A percentile compares a stretch with the other conserved stretches of the same genome.
phyloP scores from a whole-genome alignment of 768 basidiomycete species.

The Termitomyces sp. region DNA sequence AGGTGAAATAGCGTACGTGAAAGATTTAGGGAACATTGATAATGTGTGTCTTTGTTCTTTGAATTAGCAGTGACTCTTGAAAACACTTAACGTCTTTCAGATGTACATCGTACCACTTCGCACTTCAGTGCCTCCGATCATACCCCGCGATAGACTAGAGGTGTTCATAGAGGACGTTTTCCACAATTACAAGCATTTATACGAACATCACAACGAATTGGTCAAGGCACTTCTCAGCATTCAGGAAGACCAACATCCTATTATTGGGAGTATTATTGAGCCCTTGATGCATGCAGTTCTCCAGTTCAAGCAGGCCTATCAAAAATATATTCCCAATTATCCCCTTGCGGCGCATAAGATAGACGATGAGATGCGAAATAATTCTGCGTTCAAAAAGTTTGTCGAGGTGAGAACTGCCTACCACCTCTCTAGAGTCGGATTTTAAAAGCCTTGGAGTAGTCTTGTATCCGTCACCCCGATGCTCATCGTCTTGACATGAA shows the following conservation, averaged over 20 bases:
- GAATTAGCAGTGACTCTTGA: not conserved
- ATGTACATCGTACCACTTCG: constrained; percentile 84
- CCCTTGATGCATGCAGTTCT: constrained; percentile 84
- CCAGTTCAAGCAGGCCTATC: constrained; percentile 89
- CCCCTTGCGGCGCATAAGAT: constrained; percentile 87
- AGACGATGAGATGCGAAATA: constrained; percentile 82
- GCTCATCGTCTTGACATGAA: constrained; percentile 88
- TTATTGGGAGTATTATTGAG: constrained; percentile 76
- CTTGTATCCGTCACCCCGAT: constrained; percentile 61
- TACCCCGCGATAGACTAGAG: constrained; percentile 65
- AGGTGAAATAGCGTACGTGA: constrained; percentile 93
- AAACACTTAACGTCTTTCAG: constrained; percentile 31
- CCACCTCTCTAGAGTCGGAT: not conserved
- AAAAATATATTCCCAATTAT: constrained; percentile 89
- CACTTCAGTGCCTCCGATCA: constrained; percentile 75
- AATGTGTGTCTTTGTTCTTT: constrained; percentile 29
- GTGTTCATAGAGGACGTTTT: constrained; percentile 85
- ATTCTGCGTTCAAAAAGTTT: constrained; percentile 75
- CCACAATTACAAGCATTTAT: constrained; percentile 80
- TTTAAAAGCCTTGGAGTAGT: constrained; percentile 19
- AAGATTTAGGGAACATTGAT: constrained; percentile 85
- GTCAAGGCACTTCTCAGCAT: constrained; percentile 80
- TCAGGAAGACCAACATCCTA: constrained; percentile 83
- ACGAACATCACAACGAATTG: constrained; percentile 69
- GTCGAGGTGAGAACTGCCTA: constrained; percentile 54